Base-by-base conservation (phyloP, 108 stramenopile species). In the Nitzschia sp. region DNA sequence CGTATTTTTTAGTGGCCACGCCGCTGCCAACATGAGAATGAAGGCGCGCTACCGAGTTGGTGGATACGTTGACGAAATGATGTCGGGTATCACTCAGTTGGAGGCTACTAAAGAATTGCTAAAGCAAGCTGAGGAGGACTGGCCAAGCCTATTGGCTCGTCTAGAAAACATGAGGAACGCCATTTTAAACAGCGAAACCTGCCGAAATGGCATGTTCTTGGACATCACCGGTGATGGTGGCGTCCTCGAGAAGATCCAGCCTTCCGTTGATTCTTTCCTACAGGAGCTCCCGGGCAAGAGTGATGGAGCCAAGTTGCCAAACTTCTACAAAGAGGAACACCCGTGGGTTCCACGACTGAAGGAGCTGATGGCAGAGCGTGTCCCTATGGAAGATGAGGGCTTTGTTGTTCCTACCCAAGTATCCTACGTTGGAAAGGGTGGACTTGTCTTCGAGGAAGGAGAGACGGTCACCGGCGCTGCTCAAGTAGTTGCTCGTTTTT, bases 401-500 rank as follows among this genome's bases (percentile, higher is more conserved):
- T 97, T 96, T 62, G 84, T 95, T 9, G 93, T 98, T 5, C 96
- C 96, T 0, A 97, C 98, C 1, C 96, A 96, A 75, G 98, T 97
- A 3, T 88, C 86, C 3, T 97, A 96, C 60, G 97, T 97, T 38
- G 95, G 90, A 26, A 96, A 95, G 74, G 93, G 93, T 31, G 98
- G 96, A 0, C 66, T 82, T 25, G 72, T 96, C 17, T 97, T 78
- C 72, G 80, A 91, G 8, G 79, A 84, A 22, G 96, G 95, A 6
- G 98, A 98, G 73, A 31, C 54, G 8, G 80, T 95, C 13, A 76
- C 80, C 45, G 96, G 96, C 21, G 72, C 93, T 8, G 75, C 88
- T 3, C 64, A 84, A 30, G 95, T 96, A 47, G 85, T 95, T 46
- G 50, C 80, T 0, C 75, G 87, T 45, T 97, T 85, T 72, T 83